Evolutionary conservation across 768 basidiomycete species (phyloP).

Genomic region (Mycena olivaceomarginata): DNA sequence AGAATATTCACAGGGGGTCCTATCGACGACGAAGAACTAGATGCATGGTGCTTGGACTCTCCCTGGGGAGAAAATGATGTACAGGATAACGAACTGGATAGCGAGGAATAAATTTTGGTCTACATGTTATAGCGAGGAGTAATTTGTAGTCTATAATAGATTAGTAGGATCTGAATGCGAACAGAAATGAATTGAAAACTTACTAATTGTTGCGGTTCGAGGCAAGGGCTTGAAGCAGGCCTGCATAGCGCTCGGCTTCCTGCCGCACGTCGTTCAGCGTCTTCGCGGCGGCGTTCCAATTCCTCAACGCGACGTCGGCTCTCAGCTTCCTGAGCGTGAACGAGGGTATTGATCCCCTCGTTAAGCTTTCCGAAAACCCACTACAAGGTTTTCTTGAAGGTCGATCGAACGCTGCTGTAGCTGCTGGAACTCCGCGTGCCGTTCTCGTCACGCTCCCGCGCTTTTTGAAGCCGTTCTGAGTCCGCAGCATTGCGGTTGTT

Average conservation of each 20-base stretch:
- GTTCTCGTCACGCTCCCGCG: too few species aligned
- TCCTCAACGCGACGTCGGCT: not conserved
- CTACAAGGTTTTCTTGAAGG: not conserved
- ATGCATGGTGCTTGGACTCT: constrained; percentile 33
- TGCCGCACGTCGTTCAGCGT: constrained; percentile 10
- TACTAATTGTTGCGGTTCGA: not conserved
- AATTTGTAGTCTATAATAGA: not conserved
- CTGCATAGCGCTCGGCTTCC: constrained; percentile 33
- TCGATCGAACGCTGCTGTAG: not conserved
- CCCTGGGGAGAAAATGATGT: constrained; percentile 27
- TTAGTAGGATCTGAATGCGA: too few species aligned
- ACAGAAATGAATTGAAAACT: not conserved
- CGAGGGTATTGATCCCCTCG: not conserved
- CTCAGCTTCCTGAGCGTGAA: not conserved
- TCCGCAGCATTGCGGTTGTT: too few species aligned
- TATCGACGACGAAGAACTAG: constrained; percentile 36
- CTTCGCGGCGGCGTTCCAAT: not conserved
- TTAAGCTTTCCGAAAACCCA: constrained; percentile 1
- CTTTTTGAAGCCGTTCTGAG: too few species aligned
- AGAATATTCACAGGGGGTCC: constrained; percentile 41
- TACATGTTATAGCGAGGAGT: too few species aligned
- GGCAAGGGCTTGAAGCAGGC: not conserved
- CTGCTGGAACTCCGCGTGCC: too few species aligned
- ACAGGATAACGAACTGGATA: not conserved
- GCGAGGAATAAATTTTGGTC: too few species aligned